A percentile compares a stretch with the other conserved stretches of the same genome.
Conservation (phyloP, 176 grass and related monocot species). For the Miscanthus lutarioriparius region DNA sequence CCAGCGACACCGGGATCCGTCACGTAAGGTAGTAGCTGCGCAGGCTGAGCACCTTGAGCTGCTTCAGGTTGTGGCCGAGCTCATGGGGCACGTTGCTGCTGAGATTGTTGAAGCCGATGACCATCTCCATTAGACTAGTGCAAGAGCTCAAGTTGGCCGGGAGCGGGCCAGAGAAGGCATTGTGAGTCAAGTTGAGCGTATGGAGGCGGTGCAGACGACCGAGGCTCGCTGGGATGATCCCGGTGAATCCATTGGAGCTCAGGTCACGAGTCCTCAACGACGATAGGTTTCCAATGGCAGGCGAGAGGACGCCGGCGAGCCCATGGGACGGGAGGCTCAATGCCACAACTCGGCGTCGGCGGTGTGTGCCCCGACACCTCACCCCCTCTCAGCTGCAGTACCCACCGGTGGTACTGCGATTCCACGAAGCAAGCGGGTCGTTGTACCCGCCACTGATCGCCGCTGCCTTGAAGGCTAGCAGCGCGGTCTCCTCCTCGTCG, state of each 20-base stretch:
- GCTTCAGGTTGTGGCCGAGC: background rate
- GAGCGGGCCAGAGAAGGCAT: background rate
- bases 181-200: background rate
- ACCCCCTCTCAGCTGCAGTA: background rate
- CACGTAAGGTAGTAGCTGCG: background rate
- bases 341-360: background rate
- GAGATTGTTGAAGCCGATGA: background rate
- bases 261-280: background rate
- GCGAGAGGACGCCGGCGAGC: background rate
- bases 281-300: background rate
- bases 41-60: background rate
- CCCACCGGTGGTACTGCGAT: background rate
- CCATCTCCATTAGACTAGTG: background rate
- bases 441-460: no score
- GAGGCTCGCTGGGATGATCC: background rate
- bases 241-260: background rate
- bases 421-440: background rate
- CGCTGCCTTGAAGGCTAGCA: no score
- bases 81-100: background rate
- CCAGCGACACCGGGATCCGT: background rate
- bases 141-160: background rate
- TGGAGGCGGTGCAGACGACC: background rate
- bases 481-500: no score
- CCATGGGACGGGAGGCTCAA: background rate
- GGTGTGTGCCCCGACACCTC: background rate